Percentiles rank a stretch among this genome's conserved stretches.
These are phyloP conservation scores for Gelatoporia subvermispora DNA, from an alignment of 768 basidiomycete species.

Conservation along the genomic window DNA sequence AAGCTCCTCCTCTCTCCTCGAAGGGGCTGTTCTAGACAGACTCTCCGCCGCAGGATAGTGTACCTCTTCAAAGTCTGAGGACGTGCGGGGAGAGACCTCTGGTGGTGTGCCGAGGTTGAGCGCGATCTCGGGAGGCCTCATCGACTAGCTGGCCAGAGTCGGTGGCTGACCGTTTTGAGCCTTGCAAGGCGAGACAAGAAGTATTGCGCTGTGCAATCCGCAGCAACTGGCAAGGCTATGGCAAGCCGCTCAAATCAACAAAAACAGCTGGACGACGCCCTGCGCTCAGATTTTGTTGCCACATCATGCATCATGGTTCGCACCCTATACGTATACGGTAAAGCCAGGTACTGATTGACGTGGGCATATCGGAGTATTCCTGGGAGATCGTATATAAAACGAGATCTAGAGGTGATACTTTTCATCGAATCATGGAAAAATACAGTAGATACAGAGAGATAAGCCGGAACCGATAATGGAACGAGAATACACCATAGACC, in stretches of 20 bases:
- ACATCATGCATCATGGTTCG: too few species aligned
- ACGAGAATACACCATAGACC: conserved; percentile 7
- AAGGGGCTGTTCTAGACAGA: conserved; percentile 18
- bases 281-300: too few species aligned
- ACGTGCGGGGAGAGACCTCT: conserved; percentile 43
- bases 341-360: too few species aligned
- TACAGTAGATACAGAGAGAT: conserved; percentile 12
- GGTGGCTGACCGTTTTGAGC: too few species aligned
- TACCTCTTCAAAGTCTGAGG: conserved; percentile 71
- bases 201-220: too few species aligned
- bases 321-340: too few species aligned
- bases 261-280: too few species aligned
- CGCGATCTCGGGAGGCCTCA: conserved; percentile 50
- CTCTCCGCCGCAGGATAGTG: conserved; percentile 44
- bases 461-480: conserved; percentile 5
- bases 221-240: too few species aligned
- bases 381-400: background rate
- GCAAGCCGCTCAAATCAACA: too few species aligned
- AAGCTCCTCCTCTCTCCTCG: conserved; percentile 34
- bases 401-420: conserved; percentile 9
- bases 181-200: too few species aligned
- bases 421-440: conserved; percentile 12
- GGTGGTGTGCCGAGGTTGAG: conserved; percentile 63
- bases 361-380: background rate
- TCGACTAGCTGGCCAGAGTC: conserved; percentile 7